Percentiles rank a stretch among this genome's conserved stretches.
Conservation (phyloP, 805 yeast species). For the Tetrapisispora nanseiensis region DNA sequence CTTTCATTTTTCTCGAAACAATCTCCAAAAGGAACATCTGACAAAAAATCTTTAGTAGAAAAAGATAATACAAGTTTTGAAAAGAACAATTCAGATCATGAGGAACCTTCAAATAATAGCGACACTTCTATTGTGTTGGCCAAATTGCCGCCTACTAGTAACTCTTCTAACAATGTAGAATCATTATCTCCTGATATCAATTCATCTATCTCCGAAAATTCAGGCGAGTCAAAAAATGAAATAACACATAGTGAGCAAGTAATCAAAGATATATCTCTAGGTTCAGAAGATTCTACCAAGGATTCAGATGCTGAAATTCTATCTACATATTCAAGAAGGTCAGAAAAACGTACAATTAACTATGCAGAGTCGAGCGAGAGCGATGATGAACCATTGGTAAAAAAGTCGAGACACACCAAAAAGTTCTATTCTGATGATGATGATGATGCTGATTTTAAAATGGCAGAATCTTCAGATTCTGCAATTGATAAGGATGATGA, state of each 20-base stretch:
- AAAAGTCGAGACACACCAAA: conserved; percentile 12
- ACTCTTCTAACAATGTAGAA: not conserved
- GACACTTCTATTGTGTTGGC: not conserved
- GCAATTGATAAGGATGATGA: conserved; percentile 35
- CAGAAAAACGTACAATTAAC: conserved; percentile 21
- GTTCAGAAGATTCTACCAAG: conserved; percentile 2
- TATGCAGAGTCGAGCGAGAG: conserved; percentile 33
- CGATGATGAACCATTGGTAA: conserved; percentile 22
- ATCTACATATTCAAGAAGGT: conserved; percentile 6
- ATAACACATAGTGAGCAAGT: not conserved
- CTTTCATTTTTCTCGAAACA: conserved; percentile 29
- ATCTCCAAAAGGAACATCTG: conserved; percentile 6
- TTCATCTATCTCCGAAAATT: not conserved
- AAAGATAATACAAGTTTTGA: not conserved
- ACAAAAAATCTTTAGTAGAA: not conserved
- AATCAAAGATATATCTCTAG: not conserved
- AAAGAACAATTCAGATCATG: not conserved
- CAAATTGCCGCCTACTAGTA: not conserved
- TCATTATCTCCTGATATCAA: not conserved
- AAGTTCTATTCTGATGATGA: conserved; percentile 10
- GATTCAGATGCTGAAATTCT: conserved; percentile 4
- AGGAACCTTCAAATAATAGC: not conserved
- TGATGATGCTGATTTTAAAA: conserved; percentile 25
- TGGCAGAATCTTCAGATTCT: conserved; percentile 11
- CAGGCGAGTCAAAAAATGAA: not conserved